phyloP scores from a whole-genome alignment of 495 filamentous ascomycete species.

The Penicillium malachiteum region DNA sequence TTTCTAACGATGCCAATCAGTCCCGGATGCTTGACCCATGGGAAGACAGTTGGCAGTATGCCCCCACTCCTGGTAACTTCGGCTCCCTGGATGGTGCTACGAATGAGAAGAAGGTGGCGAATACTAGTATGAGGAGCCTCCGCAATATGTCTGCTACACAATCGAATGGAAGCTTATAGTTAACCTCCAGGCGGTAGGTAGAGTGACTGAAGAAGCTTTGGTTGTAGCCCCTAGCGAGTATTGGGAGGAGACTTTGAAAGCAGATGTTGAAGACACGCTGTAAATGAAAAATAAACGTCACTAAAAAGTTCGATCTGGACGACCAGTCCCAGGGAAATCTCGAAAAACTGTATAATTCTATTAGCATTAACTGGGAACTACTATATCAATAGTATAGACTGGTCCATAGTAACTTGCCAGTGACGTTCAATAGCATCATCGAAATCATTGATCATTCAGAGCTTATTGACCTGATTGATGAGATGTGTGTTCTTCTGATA shows the following conservation, averaged over 20 bases:
- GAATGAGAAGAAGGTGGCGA: neutral
- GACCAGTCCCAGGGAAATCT: conserved; percentile 7
- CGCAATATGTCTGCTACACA: too few species aligned
- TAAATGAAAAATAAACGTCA: conserved; percentile 11
- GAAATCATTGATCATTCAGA: too few species aligned
- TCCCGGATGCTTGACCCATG: conserved; percentile 8
- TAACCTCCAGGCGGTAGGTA: conserved; percentile 7
- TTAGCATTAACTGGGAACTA: conserved; percentile 1
- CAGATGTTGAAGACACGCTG: conserved; percentile 12
- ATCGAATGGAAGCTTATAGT: too few species aligned
- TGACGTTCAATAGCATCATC: too few species aligned
- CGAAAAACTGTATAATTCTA: conserved; percentile 1
- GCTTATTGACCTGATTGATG: too few species aligned
- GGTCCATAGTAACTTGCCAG: too few species aligned
- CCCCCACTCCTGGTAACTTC: conserved; percentile 11
- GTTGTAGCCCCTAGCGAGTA: conserved; percentile 10
- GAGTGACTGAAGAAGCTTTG: conserved; percentile 10
- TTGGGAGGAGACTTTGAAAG: conserved; percentile 5
- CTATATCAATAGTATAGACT: too few species aligned
- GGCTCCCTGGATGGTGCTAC: neutral
- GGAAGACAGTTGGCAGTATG: conserved; percentile 11
- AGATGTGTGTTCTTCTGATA: too few species aligned
- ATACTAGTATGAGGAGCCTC: neutral
- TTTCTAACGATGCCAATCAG: conserved; percentile 12
- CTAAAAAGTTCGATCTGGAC: conserved; percentile 6